Evolutionary conservation across 2,329 filamentous ascomycete genomes (phyloP).

Genomic region (Lachnellula suecica): DNA sequence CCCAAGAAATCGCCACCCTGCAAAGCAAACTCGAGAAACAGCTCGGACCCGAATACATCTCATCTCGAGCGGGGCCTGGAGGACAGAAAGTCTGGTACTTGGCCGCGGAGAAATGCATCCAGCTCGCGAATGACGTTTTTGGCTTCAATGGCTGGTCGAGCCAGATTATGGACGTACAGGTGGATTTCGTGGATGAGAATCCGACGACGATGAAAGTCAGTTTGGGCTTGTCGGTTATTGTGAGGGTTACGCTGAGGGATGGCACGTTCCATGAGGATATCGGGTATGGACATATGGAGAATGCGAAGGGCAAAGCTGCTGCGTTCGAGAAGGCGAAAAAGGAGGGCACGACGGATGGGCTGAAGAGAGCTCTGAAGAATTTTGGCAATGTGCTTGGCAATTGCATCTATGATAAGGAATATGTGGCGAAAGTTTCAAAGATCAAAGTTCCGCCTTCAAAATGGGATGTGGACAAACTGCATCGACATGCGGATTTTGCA

Average conservation of each 20-base stretch:
- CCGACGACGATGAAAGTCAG: constrained; percentile 75
- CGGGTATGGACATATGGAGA: constrained; percentile 95
- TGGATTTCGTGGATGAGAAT: constrained; percentile 93
- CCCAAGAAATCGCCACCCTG: constrained; percentile 85
- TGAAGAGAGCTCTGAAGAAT: constrained; percentile 85
- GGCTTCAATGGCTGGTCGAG: constrained; percentile 98
- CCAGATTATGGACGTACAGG: constrained; percentile 89
- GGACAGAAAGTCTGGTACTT: constrained; percentile 91
- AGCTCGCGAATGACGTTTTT: constrained; percentile 91
- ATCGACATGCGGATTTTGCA: constrained; percentile 72
- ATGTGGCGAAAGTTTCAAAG: constrained; percentile 84
- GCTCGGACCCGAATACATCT: constrained; percentile 94
- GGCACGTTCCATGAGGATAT: constrained; percentile 98
- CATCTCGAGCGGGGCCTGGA: constrained; percentile 76
- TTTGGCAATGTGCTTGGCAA: constrained; percentile 98
- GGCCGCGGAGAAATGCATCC: constrained; percentile 94
- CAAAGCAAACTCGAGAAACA: constrained; percentile 87
- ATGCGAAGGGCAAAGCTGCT: constrained; percentile 89
- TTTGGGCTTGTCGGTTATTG: constrained; percentile 84
- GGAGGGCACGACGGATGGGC: constrained; percentile 89
- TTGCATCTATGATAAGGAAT: constrained; percentile 96
- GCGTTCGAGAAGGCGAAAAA: constrained; percentile 99
- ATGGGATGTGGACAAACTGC: constrained; percentile 77
- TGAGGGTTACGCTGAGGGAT: constrained; percentile 86
- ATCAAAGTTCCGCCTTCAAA: constrained; percentile 77